Evolutionary conservation across 495 filamentous ascomycete genomes (phyloP), one percentile per base, ranked within the genome.

Genomic region (Apodospora peruviana): DNA sequence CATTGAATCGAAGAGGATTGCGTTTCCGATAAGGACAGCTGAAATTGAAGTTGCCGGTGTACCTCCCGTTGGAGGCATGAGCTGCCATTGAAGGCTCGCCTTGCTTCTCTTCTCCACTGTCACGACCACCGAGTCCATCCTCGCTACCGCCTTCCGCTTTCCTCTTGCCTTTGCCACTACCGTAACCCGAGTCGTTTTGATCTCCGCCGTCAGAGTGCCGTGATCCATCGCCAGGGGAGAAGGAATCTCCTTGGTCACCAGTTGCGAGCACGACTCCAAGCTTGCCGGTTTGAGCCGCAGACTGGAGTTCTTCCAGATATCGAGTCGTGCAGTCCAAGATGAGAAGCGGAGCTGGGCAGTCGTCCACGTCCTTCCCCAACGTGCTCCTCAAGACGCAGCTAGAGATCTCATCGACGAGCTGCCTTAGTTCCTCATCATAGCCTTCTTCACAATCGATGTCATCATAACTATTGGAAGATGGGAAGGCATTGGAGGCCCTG

Each of bases 1-100:
- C 58, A 45, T 67, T 67, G 47, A 67, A 67, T 19, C 66, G 58
- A 14, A 59, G 51, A 17, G 66, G 66, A 40, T 69, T 69, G 22
- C 61, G 64, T 47, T 69, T 69, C 29, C 66, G 56, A 23, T 65
- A 69, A 11, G 66, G 66, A 39, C 66, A 69, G 43, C 61, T 62
- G 41, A 61, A 53, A 48, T 60, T 58, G 34, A 51, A 51, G 42
- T 27, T 51, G 35, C 21, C 35, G 27, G 23, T 50, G 12, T 36
- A 42, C 19, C 44, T 55, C 25, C 25, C 48, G 45, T 47, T 45
- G 35, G 48, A 53, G 11, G 40, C 47, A 11, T 50, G 47, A 8
- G 49, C 42, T 11, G 42, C 32, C 21, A 49, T 48, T 1, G 50
- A 52, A 14, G 24, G 29, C n/a, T 53, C 55, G 19, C 51, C 50